Evolutionary conservation across 176 grass and related monocot species (phyloP).

Genomic region (Triticum turgidum): DNA sequence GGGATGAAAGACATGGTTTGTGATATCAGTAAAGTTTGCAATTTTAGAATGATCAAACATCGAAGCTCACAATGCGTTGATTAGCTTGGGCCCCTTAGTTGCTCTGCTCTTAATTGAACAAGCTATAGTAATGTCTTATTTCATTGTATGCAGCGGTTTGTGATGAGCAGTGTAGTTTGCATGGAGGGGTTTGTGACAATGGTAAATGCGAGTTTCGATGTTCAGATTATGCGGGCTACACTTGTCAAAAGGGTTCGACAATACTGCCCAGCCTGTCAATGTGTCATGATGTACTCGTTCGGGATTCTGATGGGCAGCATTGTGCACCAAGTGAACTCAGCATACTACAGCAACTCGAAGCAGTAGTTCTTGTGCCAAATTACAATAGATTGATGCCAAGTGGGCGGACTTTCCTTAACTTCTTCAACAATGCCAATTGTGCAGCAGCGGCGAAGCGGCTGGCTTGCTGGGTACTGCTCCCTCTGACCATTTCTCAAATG

Average conservation of each 20-base stretch:
- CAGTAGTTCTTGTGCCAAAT: constrained; percentile 90
- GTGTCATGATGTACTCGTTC: constrained; percentile 88
- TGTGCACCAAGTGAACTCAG: constrained; percentile 94
- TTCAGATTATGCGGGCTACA: constrained; percentile 99
- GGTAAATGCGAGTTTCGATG: constrained; percentile 98
- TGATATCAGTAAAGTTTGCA: not conserved
- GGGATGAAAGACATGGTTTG: not conserved
- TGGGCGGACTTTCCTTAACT: constrained; percentile 73
- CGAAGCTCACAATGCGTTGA: not conserved
- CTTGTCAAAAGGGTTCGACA: constrained; percentile 89
- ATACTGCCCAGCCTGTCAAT: constrained; percentile 86
- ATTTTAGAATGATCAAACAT: not conserved
- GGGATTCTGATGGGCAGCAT: constrained; percentile 81
- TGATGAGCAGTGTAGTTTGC: constrained; percentile 99
- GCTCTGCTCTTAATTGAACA: constrained; percentile 15
- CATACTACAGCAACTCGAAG: constrained; percentile 92
- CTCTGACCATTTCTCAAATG: not conserved
- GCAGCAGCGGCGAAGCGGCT: constrained; percentile 90
- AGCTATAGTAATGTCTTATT: constrained; percentile 32
- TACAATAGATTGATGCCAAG: constrained; percentile 98
- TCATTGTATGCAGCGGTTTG: constrained; percentile 73
- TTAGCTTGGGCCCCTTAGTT: not conserved
- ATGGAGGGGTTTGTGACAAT: constrained; percentile 96
- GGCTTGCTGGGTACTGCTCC: constrained; percentile 89
- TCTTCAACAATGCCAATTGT: constrained; percentile 93